Evolutionary conservation across 768 basidiomycete genomes (phyloP), one percentile per base, ranked within the genome.

Genomic region (Boletus sensibilis): DNA sequence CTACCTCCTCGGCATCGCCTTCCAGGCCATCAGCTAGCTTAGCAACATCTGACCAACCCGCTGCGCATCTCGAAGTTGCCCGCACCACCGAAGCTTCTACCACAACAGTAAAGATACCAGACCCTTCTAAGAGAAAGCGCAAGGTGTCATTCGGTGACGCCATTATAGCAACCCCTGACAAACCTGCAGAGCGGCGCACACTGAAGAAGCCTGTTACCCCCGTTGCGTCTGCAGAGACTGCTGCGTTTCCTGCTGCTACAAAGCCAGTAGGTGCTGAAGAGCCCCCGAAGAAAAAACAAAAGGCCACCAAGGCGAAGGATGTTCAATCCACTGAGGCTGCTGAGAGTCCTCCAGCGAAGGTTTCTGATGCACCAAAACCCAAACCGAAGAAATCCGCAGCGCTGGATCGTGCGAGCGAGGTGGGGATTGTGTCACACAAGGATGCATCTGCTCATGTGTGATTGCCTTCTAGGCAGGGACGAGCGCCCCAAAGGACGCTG

Each of bases 71-170:
- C n/a, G 20, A 35, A 27, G 41, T 29, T 44, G 1, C 8, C 11
- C 31, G 13, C 12, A 20, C 41, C 11, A 7, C 43, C 2, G 23
- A 27, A 6, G 10, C 41, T n/a, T 23, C 56, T 40, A 7, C 33
- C 38, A 38, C 31, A 9, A 18, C 52, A 10, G 20, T 31, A 29
- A 47, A 42, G 40, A 39, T 45, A 18, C 35, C 59, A 0, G 50
- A 50, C 1, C 38, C 59, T 16, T 25, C 52, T 8, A 50, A 52
- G 51, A 68, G 65, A 63, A 76, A 69, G 57, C 72, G 65, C 37
- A 74, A 61, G 55, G 56, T 57, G 41, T 62, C 62, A 3, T 59
- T 61, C 25, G 44, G 34, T n/a, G 38, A 33, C 3, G 25, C 41
- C 11, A 7, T 37, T 23, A 3, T 18, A 21, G 34, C 25, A 1